Evolutionary conservation across 2,329 filamentous ascomycete species (phyloP).

Genomic region (Apiospora arundinis): DNA sequence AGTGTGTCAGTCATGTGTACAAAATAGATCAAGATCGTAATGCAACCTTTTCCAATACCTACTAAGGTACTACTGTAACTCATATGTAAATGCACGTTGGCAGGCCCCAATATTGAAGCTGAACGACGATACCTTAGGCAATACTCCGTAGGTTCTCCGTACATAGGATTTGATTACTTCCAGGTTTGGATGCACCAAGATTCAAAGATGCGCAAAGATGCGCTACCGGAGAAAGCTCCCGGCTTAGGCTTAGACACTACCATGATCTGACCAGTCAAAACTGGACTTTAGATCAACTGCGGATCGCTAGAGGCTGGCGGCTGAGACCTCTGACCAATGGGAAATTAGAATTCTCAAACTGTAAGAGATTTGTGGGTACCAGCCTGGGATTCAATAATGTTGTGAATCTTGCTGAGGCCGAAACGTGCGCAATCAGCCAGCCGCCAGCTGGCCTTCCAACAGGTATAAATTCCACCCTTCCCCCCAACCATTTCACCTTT

Average conservation of each 20-base stretch:
- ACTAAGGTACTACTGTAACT: not conserved
- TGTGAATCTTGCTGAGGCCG: not conserved
- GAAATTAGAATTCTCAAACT: not conserved
- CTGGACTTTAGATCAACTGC: not conserved
- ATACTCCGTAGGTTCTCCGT: too few species aligned
- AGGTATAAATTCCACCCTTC: not conserved
- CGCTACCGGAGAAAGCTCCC: not conserved
- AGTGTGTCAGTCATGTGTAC: not conserved
- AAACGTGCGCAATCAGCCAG: not conserved
- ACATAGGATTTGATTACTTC: not conserved
- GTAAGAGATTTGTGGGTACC: not conserved
- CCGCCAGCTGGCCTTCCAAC: not conserved
- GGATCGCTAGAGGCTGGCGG: not conserved
- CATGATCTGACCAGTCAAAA: not conserved
- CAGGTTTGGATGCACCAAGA: not conserved
- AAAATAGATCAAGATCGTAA: not conserved
- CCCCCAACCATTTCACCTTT: slow-evolving; percentile 21
- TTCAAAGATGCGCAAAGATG: not conserved
- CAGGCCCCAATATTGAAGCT: not conserved
- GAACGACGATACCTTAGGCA: too few species aligned
- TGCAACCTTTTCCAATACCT: not conserved
- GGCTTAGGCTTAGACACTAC: not conserved
- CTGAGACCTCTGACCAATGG: not conserved
- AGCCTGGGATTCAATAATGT: not conserved
- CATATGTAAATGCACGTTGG: too few species aligned